phyloP scores from a whole-genome alignment of 1,284 basidiomycete genomes.

The Ganoderma resinaceum region DNA sequence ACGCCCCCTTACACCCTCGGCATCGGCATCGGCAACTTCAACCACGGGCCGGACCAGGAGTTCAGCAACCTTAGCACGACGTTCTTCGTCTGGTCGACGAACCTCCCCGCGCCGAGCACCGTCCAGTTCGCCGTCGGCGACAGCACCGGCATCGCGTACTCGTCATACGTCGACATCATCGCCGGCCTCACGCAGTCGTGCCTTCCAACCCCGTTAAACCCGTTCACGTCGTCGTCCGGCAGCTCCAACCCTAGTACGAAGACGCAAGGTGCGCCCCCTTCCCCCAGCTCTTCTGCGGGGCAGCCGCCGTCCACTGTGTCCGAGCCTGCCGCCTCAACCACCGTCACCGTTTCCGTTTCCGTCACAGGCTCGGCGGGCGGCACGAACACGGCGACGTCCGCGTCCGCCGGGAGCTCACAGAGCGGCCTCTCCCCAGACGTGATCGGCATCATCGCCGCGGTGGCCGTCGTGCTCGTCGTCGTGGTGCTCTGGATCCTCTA shows the following conservation, averaged over 20 bases:
- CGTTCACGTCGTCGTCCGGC: neutral
- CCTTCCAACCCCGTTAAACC: neutral
- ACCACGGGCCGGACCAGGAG: neutral
- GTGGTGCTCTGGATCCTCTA: neutral
- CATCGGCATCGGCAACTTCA: neutral
- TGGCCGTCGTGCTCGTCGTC: neutral
- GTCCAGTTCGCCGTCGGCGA: neutral
- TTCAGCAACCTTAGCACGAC: neutral
- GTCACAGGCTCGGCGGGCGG: neutral
- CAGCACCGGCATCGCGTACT: neutral
- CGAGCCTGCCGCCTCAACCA: neutral
- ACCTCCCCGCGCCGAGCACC: neutral
- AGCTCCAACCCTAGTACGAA: neutral
- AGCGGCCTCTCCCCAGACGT: neutral
- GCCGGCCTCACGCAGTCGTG: neutral
- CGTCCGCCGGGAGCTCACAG: neutral
- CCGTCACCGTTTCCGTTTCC: neutral
- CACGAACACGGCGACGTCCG: neutral
- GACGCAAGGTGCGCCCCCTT: neutral
- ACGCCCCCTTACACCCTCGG: constrained; percentile 1
- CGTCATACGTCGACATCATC: neutral
- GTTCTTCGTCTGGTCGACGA: neutral
- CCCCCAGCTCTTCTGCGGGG: neutral
- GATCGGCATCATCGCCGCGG: neutral
- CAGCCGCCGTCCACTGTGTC: neutral